Evolutionary conservation across 2,329 filamentous ascomycete species (phyloP).

Genomic region (Celoporthe dispersa): DNA sequence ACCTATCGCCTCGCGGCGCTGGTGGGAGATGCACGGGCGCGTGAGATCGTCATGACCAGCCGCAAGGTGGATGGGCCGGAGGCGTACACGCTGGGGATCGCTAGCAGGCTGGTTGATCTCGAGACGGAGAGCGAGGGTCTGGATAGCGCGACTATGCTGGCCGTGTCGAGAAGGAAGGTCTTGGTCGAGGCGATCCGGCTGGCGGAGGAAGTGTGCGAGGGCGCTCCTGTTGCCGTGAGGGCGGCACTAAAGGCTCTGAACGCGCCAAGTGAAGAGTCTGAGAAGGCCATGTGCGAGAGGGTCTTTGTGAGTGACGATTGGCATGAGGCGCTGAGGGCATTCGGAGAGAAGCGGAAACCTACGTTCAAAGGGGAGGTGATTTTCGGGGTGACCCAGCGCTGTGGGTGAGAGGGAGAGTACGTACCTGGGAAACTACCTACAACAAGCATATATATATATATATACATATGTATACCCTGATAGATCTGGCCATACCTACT

Average conservation of each 20-base stretch:
- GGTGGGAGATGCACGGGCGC: slow-evolving; percentile 79
- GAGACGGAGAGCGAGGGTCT: slow-evolving; percentile 50
- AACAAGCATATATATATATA: too few species aligned
- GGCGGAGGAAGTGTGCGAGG: slow-evolving; percentile 82
- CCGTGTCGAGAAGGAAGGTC: slow-evolving; percentile 67
- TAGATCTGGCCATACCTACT: background rate
- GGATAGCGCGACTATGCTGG: slow-evolving; percentile 45
- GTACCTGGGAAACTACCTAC: background rate
- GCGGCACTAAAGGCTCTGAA: slow-evolving; percentile 80
- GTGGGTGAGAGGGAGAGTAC: too few species aligned
- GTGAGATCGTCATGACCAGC: slow-evolving; percentile 89
- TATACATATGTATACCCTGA: background rate
- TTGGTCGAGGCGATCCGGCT: slow-evolving; percentile 77
- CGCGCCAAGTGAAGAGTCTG: slow-evolving; percentile 72
- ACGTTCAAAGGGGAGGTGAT: slow-evolving; percentile 56
- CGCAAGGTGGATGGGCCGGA: slow-evolving; percentile 80
- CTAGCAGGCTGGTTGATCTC: slow-evolving; percentile 86
- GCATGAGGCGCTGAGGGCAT: slow-evolving; percentile 85
- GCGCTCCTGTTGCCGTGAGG: slow-evolving; percentile 78
- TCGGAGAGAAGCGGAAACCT: slow-evolving; percentile 67
- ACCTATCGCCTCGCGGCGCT: slow-evolving; percentile 84
- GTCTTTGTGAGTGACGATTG: slow-evolving; percentile 86
- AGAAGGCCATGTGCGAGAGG: slow-evolving; percentile 83
- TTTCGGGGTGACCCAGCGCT: too few species aligned
- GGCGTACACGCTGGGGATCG: slow-evolving; percentile 88